Base-by-base conservation (phyloP, 495 filamentous ascomycete species). In the Pseudevernia furfuracea region DNA sequence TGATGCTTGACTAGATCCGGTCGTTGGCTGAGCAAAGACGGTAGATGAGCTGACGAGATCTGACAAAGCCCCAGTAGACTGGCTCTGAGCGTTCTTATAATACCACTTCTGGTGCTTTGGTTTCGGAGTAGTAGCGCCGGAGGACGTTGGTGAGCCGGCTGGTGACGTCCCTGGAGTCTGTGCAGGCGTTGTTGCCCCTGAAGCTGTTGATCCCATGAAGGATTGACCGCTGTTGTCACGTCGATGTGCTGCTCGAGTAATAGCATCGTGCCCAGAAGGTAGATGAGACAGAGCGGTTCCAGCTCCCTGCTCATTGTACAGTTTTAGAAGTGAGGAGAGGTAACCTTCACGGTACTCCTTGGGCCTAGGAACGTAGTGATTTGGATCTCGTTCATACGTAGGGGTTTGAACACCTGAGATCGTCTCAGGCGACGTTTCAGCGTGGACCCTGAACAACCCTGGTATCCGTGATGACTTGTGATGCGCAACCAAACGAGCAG, bases 241-340 rank as follows among this genome's bases (percentile, higher is more conserved):
- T 34, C 53, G 55, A 60, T 67, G 55, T 28, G 55, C 62, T 41
- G 66, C 52, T n/a, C 49, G 66, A 55, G 43, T 44, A 17, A 60
- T 46, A 2, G 57, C 61, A 32, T 59, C 55, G 39, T 38, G 49
- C 58, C 70, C 68, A 34, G 60, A 68, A 39, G 63, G 67, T 10
- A 66, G 68, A 56, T 71, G 68, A 58, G 67, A 65, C 41, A 71
- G 66, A 53, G 65, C 69, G 44, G 46, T 59, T 56, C 65, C 67
- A 32, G 63, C 30, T 23, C 73, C 71, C 55, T 77, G 70, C 41
- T 74, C 62, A 60, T 83, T 82, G 68, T 92, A 88, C 15, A 96
- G 80, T 73, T 89, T 95, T 61, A 96, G 76, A 4, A 97, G 76
- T 11, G 85, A 88, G 8, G 87, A 85, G 11, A 97, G 78, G 53